Evolutionary conservation across 225 moss, liverwort and hornwort species (phyloP).

Genomic region (Asterella californica): DNA sequence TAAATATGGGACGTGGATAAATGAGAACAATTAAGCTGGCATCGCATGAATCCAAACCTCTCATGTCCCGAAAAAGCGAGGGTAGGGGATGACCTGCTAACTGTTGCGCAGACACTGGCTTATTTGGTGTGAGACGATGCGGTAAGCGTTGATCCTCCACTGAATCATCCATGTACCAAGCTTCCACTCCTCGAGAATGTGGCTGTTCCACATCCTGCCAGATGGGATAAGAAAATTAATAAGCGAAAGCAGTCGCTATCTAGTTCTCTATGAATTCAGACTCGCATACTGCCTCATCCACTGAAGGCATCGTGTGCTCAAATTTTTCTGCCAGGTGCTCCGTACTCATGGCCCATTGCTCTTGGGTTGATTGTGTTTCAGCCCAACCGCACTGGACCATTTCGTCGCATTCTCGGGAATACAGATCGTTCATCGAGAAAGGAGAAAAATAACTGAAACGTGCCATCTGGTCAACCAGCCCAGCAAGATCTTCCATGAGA

Average conservation of each 20-base stretch:
- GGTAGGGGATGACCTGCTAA: slow-evolving; percentile 27
- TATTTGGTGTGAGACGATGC: slow-evolving; percentile 38
- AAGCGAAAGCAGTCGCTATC: neutral
- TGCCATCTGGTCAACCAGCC: neutral
- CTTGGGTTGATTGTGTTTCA: too few relatives aligned
- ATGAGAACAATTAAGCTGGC: neutral
- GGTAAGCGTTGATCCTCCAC: slow-evolving; percentile 45
- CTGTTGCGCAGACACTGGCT: slow-evolving; percentile 28
- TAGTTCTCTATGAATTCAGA: neutral
- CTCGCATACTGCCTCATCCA: neutral
- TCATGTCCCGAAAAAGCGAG: neutral
- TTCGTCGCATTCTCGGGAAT: neutral
- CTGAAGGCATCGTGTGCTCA: neutral
- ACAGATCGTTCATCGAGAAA: neutral
- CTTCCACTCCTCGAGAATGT: slow-evolving; percentile 25
- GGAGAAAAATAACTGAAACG: neutral
- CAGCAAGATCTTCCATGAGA: neutral
- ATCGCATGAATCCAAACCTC: neutral
- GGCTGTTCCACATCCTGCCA: slow-evolving; percentile 22
- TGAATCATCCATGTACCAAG: slow-evolving; percentile 47
- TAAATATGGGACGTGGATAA: neutral
- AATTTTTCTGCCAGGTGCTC: neutral
- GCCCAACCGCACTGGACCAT: neutral
- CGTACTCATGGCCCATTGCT: too few relatives aligned
- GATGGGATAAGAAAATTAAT: neutral